Percentiles rank a stretch among this genome's conserved stretches.
These are phyloP conservation scores for Gossypium raimondii DNA, from an alignment of 345 rosid species.

Conservation along the genomic window DNA sequence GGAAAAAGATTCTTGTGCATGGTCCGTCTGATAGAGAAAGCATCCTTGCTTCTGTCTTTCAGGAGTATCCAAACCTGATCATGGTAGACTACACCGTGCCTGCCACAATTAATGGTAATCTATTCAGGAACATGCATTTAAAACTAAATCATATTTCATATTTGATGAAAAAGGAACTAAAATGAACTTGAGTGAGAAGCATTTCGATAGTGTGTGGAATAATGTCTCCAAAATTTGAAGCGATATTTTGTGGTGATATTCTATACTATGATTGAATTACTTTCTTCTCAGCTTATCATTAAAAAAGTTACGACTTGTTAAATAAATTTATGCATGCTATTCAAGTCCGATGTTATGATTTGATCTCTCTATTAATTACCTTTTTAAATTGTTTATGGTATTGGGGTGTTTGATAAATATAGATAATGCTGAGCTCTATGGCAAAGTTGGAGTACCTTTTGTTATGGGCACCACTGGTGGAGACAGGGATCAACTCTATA, in stretches of 20 bases:
- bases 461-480: conserved; percentile 99
- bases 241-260: background rate
- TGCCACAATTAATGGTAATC: conserved; percentile 74
- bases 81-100: conserved; percentile 92
- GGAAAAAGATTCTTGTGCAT: conserved; percentile 60
- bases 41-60: conserved; percentile 52
- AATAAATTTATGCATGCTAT: background rate
- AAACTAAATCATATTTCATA: background rate
- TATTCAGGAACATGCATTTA: background rate
- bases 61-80: conserved; percentile 65
- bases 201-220: background rate
- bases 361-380: background rate
- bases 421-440: conserved; percentile 82
- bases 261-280: conserved; percentile 9
- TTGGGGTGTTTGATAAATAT: conserved; percentile 15
- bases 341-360: background rate
- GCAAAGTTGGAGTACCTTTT: conserved; percentile 92
- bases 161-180: background rate
- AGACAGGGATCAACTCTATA: conserved; percentile 58
- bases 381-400: background rate
- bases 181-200: background rate
- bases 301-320: background rate
- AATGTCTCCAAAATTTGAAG: conserved; percentile 6
- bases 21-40: conserved; percentile 71
- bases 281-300: background rate